Conservation (phyloP, 2,329 filamentous ascomycete genomes). For the Clonostachys byssicola region DNA sequence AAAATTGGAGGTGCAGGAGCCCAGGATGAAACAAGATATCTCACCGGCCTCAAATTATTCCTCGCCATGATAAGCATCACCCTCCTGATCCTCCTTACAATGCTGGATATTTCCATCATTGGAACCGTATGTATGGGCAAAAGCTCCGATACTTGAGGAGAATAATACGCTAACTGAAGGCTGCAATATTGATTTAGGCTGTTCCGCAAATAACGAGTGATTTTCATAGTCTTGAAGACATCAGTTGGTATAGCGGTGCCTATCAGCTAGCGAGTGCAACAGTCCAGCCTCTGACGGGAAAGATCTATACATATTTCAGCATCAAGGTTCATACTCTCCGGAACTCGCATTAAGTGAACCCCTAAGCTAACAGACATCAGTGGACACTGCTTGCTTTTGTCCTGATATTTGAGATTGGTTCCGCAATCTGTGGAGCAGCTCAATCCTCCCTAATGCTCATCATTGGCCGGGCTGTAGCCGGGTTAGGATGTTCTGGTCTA, state of each 20-base stretch:
- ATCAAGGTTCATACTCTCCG: constrained; percentile 22
- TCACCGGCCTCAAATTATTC: constrained; percentile 17
- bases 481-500: constrained; percentile 9
- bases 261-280: constrained; percentile 42
- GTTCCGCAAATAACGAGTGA: constrained; percentile 42
- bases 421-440: constrained; percentile 11
- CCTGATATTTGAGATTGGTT: constrained; percentile 10
- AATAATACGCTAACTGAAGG: neutral
- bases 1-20: no score
- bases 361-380: constrained; percentile 1
- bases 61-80: constrained; percentile 23
- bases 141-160: neutral
- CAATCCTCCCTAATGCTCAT: constrained; percentile 11
- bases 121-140: constrained; percentile 30
- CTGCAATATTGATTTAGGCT: constrained; percentile 15
- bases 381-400: constrained; percentile 8
- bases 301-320: constrained; percentile 39
- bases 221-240: constrained; percentile 41
- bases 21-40: neutral
- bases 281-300: constrained; percentile 43
- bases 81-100: constrained; percentile 32
- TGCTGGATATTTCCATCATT: constrained; percentile 45
- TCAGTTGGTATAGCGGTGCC: constrained; percentile 49
- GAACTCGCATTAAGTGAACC: no score
- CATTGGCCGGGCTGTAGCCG: constrained; percentile 10